Evolutionary conservation across 148 eudicot species (phyloP).

Genomic region (Persicaria maculosa): DNA sequence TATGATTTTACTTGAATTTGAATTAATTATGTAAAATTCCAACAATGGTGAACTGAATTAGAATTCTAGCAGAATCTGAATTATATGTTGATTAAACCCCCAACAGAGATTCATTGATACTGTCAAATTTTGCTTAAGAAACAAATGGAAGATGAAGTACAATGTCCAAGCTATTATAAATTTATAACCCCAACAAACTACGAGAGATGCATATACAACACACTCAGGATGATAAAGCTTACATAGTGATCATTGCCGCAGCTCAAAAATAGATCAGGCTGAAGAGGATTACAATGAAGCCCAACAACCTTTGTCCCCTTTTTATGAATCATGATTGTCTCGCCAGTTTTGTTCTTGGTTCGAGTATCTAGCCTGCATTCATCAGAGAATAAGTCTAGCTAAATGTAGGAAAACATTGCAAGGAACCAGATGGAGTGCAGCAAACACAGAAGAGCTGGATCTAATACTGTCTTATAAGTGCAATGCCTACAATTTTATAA

Average conservation of each 20-base stretch:
- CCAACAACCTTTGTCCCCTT: constrained; percentile 90
- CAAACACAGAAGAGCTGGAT: neutral
- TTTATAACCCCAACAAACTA: neutral
- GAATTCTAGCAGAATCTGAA: neutral
- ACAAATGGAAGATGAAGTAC: neutral
- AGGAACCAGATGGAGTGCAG: neutral
- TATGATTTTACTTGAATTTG: neutral
- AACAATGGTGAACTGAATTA: neutral
- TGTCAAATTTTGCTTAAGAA: neutral
- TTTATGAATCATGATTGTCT: constrained; percentile 69
- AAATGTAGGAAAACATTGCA: neutral
- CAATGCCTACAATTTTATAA: neutral
- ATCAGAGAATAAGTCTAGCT: constrained; percentile 1
- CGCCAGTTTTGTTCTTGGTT: constrained; percentile 45
- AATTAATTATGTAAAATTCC: neutral
- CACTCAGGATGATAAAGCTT: constrained; percentile 22
- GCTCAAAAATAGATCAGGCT: constrained; percentile 90
- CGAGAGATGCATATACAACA: neutral
- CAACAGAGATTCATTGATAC: neutral
- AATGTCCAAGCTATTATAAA: neutral
- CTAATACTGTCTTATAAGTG: neutral
- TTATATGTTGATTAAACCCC: neutral
- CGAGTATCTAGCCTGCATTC: constrained; percentile 70
- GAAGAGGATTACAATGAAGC: constrained; percentile 88
- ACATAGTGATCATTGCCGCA: constrained; percentile 98